Conservation (phyloP, 2,329 filamentous ascomycete species). For the Elsinoe perseae region DNA sequence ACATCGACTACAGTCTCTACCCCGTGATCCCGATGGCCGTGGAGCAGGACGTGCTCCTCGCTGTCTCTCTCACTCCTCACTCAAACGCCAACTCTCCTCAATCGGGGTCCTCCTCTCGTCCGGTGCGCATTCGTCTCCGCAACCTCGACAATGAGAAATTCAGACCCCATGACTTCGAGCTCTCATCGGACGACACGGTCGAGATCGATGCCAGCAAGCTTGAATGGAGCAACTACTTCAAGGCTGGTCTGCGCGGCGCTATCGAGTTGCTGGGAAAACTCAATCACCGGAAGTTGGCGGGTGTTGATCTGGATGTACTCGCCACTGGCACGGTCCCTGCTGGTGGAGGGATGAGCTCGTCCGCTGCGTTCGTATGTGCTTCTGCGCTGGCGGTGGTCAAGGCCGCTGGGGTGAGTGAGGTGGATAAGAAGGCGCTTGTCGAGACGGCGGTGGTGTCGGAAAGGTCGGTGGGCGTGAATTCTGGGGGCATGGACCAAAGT, state of each 20-base stretch:
- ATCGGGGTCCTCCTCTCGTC: slow-evolving; percentile 18
- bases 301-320: slow-evolving; percentile 75
- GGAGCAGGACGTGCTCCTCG: slow-evolving; percentile 81
- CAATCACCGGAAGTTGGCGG: slow-evolving; percentile 51
- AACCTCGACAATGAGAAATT: slow-evolving; percentile 75
- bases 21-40: slow-evolving; percentile 94
- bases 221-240: slow-evolving; percentile 99
- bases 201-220: slow-evolving; percentile 73
- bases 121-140: slow-evolving; percentile 63
- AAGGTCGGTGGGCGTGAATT: slow-evolving; percentile 89
- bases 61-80: slow-evolving; percentile 55
- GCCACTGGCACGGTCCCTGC: slow-evolving; percentile 88
- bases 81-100: slow-evolving; percentile 34
- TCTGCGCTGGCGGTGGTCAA: slow-evolving; percentile 81
- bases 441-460: slow-evolving; percentile 94
- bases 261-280: slow-evolving; percentile 67
- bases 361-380: slow-evolving; percentile 86
- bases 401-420: slow-evolving; percentile 67
- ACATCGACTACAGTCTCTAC: slow-evolving; percentile 98
- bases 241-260: slow-evolving; percentile 77
- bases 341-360: slow-evolving; percentile 86
- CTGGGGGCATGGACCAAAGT: slow-evolving; percentile 95
- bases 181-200: slow-evolving; percentile 51
- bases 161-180: slow-evolving; percentile 62
- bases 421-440: slow-evolving; percentile 86